phyloP scores from a whole-genome alignment of 2,329 filamentous ascomycete species.

The Escovopsis weberi region DNA sequence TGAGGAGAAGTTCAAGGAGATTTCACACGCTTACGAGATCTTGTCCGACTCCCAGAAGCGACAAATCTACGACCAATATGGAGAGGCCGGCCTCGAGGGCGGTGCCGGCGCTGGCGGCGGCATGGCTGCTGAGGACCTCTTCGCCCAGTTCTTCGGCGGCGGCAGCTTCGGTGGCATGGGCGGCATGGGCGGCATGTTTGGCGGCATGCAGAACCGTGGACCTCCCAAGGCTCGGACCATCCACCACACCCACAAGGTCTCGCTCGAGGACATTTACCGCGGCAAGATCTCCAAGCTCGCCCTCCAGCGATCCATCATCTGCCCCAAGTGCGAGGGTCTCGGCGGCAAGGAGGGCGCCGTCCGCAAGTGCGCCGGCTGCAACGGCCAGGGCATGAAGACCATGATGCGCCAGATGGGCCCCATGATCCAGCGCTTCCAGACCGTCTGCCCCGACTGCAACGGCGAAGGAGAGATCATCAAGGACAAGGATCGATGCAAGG shows the following conservation, averaged over 20 bases:
- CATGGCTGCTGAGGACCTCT: slow-evolving; percentile 89
- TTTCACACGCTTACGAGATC: slow-evolving; percentile 90
- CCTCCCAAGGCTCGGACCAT: slow-evolving; percentile 87
- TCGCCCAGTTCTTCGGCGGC: slow-evolving; percentile 93
- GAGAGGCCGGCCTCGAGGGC: slow-evolving; percentile 89
- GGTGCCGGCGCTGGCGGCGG: slow-evolving; percentile 53
- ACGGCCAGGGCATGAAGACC: slow-evolving; percentile 95
- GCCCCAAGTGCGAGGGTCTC: slow-evolving; percentile 81
- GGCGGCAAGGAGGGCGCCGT: slow-evolving; percentile 98
- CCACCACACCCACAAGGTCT: slow-evolving; percentile 96
- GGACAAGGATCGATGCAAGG: slow-evolving; percentile 96
- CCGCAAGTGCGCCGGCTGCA: slow-evolving; percentile 79
- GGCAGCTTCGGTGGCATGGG: slow-evolving; percentile 49
- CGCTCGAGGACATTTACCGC: slow-evolving; percentile 92
- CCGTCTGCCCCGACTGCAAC: slow-evolving; percentile 94
- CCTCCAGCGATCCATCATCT: slow-evolving; percentile 94
- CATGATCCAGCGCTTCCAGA: slow-evolving; percentile 99
- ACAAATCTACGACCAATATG: slow-evolving; percentile 88
- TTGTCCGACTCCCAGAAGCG: slow-evolving; percentile 89
- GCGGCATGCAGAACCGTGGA: slow-evolving; percentile 63
- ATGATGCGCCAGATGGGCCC: slow-evolving; percentile 99
- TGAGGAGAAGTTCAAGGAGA: slow-evolving; percentile 96
- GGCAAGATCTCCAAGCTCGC: slow-evolving; percentile 97
- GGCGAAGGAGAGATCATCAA: slow-evolving; percentile 94
- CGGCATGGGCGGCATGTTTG: slow-evolving; percentile 70